phyloP scores from a whole-genome alignment of 2,329 filamentous ascomycete genomes.

The Alternaria brassicae region DNA sequence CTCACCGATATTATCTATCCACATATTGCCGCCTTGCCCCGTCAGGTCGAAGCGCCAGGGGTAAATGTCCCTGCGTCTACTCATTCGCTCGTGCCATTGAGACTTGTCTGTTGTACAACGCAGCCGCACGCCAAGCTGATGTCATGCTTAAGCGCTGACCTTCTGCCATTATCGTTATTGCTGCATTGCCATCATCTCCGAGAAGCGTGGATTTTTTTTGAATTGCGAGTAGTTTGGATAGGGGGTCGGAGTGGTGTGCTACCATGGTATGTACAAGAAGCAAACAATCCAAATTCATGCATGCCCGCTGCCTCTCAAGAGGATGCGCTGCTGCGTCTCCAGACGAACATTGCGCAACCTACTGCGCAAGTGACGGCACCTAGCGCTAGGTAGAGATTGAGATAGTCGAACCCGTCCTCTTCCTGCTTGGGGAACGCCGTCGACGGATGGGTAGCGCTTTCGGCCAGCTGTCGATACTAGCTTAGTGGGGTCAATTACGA shows the following conservation, averaged over 20 bases:
- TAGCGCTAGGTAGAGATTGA: slow-evolving; percentile 83
- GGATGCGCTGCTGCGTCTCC: slow-evolving; percentile 56
- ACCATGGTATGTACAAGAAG: slow-evolving; percentile 2
- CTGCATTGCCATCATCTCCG: neutral
- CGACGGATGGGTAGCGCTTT: slow-evolving; percentile 88
- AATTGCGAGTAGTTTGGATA: neutral
- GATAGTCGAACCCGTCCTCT: slow-evolving; percentile 79
- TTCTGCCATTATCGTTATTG: slow-evolving; percentile 1
- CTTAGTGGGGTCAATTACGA: neutral
- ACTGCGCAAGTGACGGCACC: slow-evolving; percentile 71
- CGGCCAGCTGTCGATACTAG: slow-evolving; percentile 68
- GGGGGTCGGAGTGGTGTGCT: neutral
- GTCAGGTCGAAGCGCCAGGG: slow-evolving; percentile 11
- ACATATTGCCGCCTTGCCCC: slow-evolving; percentile 8
- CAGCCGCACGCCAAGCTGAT: slow-evolving; percentile 11
- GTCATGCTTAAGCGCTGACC: slow-evolving; percentile 19
- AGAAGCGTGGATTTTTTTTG: neutral
- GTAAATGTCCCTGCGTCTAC: slow-evolving; percentile 10
- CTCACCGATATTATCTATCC: slow-evolving; percentile 7
- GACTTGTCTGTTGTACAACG: slow-evolving; percentile 4
- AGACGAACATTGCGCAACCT: slow-evolving; percentile 66
- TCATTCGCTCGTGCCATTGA: slow-evolving; percentile 14
- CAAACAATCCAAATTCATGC: slow-evolving; percentile 1
- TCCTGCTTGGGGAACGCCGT: slow-evolving; percentile 89
- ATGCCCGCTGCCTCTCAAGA: neutral